Conservation (phyloP, 176 grass and related monocot species). For the Lolium multiflorum region DNA sequence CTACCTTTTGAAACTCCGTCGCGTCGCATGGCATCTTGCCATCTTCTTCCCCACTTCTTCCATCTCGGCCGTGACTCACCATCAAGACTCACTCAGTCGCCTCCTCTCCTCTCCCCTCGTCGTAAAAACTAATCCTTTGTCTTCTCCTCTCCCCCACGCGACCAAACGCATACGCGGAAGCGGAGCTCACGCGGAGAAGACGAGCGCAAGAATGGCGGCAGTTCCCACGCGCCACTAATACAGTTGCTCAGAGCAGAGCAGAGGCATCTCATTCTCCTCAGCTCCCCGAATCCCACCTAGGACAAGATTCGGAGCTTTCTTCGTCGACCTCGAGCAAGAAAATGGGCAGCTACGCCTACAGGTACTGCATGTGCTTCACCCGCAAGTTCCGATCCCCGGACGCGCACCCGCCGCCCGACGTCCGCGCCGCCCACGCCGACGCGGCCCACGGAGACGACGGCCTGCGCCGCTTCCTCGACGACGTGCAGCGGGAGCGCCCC, state of each 20-base stretch:
- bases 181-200: background rate
- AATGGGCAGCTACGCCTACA: slow-evolving; percentile 64
- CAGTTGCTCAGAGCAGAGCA: background rate
- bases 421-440: slow-evolving; percentile 48
- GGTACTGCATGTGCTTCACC: slow-evolving; percentile 84
- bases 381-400: slow-evolving; percentile 76
- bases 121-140: slow-evolving; percentile 6
- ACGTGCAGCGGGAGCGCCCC: slow-evolving; percentile 52
- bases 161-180: background rate
- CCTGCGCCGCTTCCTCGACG: slow-evolving; percentile 55
- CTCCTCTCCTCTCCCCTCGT: background rate
- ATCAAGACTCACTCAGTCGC: background rate
- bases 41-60: background rate
- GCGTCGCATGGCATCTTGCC: slow-evolving; percentile 20
- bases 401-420: slow-evolving; percentile 66
- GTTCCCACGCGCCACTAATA: slow-evolving; percentile 3
- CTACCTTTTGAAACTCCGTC: slow-evolving; percentile 6
- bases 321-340: background rate
- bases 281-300: background rate
- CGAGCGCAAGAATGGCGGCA: slow-evolving; percentile 5
- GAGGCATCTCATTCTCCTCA: slow-evolving; percentile 34
- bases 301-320: background rate
- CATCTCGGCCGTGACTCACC: background rate
- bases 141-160: background rate
- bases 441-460: background rate